Evolutionary conservation across 345 rosid species (phyloP), one percentile per base, ranked within the genome.

Genomic region (Salix arbutifolia): DNA sequence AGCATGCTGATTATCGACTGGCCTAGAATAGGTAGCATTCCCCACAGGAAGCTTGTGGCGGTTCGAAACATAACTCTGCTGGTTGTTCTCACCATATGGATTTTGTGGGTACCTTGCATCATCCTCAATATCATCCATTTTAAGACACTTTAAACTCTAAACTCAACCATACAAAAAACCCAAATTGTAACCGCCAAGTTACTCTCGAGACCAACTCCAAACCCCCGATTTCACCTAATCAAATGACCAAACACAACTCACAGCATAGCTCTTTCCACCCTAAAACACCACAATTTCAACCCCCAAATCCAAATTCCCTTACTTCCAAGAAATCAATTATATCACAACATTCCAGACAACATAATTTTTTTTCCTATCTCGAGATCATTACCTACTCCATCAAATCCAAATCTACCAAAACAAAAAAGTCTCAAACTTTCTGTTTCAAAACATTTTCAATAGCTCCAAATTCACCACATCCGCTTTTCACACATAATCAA

Each of bases 61-160:
- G 80, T 77, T 85, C 0, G 81, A 83, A 70, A 83, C 85, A 70
- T 82, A 87, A 46, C 79, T 82, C 72, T 77, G 88, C 67, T 77
- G 85, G 72, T 82, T 84, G 85, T 73, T 81, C 23, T 77, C 74
- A 50, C 82, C 87, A 79, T 86, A 89, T 1, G 80, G 74, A 67
- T 93, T 90, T 69, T 85, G 85, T 2, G 92, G 88, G 78, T 88
- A 93, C 80, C 94, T 86, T 1, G 86, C 90, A 81, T 92, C 91
- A 70, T 91, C 96, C 81, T 91, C 94, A 31, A 82, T 84, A 64
- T 89, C 91, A 78, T 87, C 98, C 99, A 96, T 96, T 70, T 87
- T 71, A 28, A 42, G 48, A 61, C 44, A 61, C 50, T 33, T 26
- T 31, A 46, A 71, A 26, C 46, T 60, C 42, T 31, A 33, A 33